Evolutionary conservation across 768 basidiomycete genomes (phyloP).

Genomic region (Melanogaster broomeanus): DNA sequence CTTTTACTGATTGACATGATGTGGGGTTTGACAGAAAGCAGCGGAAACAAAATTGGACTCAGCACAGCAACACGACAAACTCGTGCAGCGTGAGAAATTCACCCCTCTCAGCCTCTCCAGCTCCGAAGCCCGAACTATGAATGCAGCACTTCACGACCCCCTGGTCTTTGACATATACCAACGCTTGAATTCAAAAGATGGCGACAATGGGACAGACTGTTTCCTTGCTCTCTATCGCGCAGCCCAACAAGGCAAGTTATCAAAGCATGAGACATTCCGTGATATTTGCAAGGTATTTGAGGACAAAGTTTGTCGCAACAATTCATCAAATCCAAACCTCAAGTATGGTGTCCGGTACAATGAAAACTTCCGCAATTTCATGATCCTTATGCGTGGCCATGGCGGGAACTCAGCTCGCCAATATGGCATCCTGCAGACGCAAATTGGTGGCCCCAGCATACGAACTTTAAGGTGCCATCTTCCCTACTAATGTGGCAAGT

Average conservation of each 20-base stretch:
- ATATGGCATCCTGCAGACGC: conserved; percentile 11
- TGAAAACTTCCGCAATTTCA: conserved; percentile 16
- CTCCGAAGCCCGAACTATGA: conserved; percentile 10
- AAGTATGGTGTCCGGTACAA: conserved; percentile 22
- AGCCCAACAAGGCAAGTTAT: conserved; percentile 10
- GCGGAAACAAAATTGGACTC: background rate
- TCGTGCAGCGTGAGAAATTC: background rate
- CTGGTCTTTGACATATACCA: conserved; percentile 11
- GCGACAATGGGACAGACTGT: conserved; percentile 6
- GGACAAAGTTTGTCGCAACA: conserved; percentile 1
- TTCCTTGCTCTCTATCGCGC: conserved; percentile 19
- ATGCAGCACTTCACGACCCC: conserved; percentile 11
- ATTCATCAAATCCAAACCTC: background rate
- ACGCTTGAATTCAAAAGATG: conserved; percentile 3
- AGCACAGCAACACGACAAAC: background rate
- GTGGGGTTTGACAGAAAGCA: background rate
- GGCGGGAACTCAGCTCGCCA: conserved; percentile 15
- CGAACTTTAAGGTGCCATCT: background rate
- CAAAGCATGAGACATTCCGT: conserved; percentile 11
- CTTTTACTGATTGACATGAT: too few species aligned
- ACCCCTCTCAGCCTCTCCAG: too few species aligned
- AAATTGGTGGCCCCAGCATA: background rate
- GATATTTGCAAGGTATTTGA: conserved; percentile 13
- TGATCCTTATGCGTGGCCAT: conserved; percentile 15
- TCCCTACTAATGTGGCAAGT: background rate